Evolutionary conservation across 352 stramenopile genomes (phyloP).

Genomic region (Pythium insidiosum): DNA sequence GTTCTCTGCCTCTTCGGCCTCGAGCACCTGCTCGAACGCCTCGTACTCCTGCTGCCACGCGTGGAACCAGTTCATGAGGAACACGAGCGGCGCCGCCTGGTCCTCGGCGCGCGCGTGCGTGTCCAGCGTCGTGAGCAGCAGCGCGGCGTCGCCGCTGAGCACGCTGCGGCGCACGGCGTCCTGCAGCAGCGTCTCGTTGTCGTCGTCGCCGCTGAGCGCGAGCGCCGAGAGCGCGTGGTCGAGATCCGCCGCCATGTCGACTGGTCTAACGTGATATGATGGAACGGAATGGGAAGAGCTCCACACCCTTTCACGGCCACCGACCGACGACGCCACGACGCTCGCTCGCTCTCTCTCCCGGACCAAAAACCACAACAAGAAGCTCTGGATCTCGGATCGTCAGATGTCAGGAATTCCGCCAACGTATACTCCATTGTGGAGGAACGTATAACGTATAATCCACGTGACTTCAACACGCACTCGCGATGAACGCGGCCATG

Average conservation of each 20-base stretch:
- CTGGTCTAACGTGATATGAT: no score
- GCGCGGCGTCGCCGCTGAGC: slow-evolving; percentile 33
- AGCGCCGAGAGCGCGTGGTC: slow-evolving; percentile 38
- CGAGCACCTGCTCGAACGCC: slow-evolving; percentile 62
- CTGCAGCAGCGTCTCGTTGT: slow-evolving; percentile 25
- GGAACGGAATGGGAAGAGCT: no score
- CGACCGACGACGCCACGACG: no score
- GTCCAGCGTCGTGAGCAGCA: slow-evolving; percentile 28
- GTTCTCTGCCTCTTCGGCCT: slow-evolving; percentile 21
- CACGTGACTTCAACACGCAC: no score
- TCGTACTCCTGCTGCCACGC: slow-evolving; percentile 85
- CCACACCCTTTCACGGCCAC: no score
- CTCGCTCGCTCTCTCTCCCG: no score
- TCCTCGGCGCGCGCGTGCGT: slow-evolving; percentile 10
- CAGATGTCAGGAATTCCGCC: no score
- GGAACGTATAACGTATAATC: no score
- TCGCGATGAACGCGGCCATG: no score
- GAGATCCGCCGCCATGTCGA: slow-evolving; percentile 26
- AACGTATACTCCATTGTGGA: no score
- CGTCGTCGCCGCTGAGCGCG: slow-evolving; percentile 18
- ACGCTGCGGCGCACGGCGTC: slow-evolving; percentile 57
- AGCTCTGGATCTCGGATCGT: no score
- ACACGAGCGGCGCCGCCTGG: slow-evolving; percentile 37
- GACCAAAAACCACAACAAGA: no score
- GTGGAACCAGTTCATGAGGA: slow-evolving; percentile 83